Base-by-base conservation (phyloP, 805 yeast species). In the Ogataea trehaloabstinens region DNA sequence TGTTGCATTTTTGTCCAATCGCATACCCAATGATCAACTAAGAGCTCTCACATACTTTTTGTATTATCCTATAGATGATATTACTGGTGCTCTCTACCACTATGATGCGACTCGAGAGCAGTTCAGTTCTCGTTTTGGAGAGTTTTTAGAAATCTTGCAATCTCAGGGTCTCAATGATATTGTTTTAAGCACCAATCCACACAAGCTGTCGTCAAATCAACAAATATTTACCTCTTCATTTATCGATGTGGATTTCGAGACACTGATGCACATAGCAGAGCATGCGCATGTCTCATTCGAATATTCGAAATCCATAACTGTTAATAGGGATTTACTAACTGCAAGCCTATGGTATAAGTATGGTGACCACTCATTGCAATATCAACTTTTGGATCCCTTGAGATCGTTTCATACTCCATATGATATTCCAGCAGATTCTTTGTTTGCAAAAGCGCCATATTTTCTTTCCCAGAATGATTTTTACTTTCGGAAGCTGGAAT, bases 11-110 rank as follows among this genome's bases (percentile, higher is more conserved):
- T 16, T 39, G 3, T n/a, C 28, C 4, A 16, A 5, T 31, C 40
- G 12, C 25, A 28, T 15, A 15, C 16, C 27, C 2, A 20, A 25
- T 7, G 19, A 22, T 19, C 27, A 28, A n/a, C 20, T 34, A 28
- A 42, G 30, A 2, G 28, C 52, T 1, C 38, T 65, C 5, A 44
- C 47, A 7, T 55, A 59, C 31, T 62, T 53, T 27, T 27, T 63
- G 4, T 41, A 57, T 28, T 70, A 62, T 44, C 76, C 76, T 3
- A 49, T 73, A 13, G 63, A 71, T 43, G 77, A 71, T 31, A 58
- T 63, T 29, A 48, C 68, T 1, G 74, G 73, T 6, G 52, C 30
- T 49, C 5, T 19, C 12, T 6, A 20, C 19, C 6, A 20, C 7
- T 30, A 30, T 30, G 12, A 19, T 8, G 6, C 13, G 7, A 30